A percentile compares a stretch with the other conserved stretches of the same genome.
Evolutionary conservation across 2,329 filamentous ascomycete species (phyloP).

Genomic region (Xylaria sp.): DNA sequence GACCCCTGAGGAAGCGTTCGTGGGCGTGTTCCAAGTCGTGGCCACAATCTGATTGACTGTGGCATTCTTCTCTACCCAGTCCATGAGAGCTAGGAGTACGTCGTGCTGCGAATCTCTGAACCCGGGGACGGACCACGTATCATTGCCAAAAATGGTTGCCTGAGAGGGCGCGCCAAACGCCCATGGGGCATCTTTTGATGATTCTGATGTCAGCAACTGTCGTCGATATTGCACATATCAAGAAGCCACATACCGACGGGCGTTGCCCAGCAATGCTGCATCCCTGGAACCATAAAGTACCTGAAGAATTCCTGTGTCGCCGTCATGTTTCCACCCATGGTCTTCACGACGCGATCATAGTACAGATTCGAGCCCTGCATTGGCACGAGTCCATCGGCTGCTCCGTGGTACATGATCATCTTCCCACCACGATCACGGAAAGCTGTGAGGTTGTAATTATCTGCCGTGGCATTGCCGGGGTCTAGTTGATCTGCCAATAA

Average conservation of each 20-base stretch:
- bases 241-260: slow-evolving; percentile 30
- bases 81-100: slow-evolving; percentile 52
- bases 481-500: slow-evolving; percentile 49
- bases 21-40: slow-evolving; percentile 49
- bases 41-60: slow-evolving; percentile 51
- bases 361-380: slow-evolving; percentile 51
- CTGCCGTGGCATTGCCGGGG: slow-evolving; percentile 54
- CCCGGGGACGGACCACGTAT: slow-evolving; percentile 51
- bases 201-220: slow-evolving; percentile 5
- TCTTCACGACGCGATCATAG: slow-evolving; percentile 47
- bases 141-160: slow-evolving; percentile 45
- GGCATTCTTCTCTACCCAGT: slow-evolving; percentile 53
- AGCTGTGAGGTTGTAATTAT: slow-evolving; percentile 53
- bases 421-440: slow-evolving; percentile 56
- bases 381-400: slow-evolving; percentile 56
- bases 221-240: not conserved
- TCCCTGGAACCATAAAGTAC: slow-evolving; percentile 65
- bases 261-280: slow-evolving; percentile 59
- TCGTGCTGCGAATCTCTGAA: slow-evolving; percentile 53
- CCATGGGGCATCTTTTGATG: slow-evolving; percentile 53
- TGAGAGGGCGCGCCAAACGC: slow-evolving; percentile 52
- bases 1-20: slow-evolving; percentile 51
- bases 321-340: slow-evolving; percentile 47
- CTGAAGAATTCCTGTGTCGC: slow-evolving; percentile 61
- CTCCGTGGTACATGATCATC: slow-evolving; percentile 60